Evolutionary conservation across 345 rosid genomes (phyloP).

Genomic region (Balakata baccata): DNA sequence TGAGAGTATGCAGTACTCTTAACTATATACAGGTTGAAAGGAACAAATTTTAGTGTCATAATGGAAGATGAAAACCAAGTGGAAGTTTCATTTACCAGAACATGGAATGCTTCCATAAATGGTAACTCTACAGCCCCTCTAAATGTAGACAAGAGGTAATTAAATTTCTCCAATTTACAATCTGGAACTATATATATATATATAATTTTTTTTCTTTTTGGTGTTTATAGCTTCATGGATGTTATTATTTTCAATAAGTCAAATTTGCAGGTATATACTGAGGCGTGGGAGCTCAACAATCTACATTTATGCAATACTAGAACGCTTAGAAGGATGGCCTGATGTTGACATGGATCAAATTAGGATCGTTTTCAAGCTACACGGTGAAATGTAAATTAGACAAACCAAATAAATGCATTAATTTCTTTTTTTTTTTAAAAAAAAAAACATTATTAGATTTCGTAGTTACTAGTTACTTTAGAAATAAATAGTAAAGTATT

Average conservation of each 20-base stretch:
- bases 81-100: constrained; percentile 25
- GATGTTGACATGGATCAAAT: constrained; percentile 20
- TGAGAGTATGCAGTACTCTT: too few relatives aligned
- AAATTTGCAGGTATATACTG: constrained; percentile 14
- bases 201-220: too few relatives aligned
- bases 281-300: constrained; percentile 17
- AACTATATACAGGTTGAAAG: constrained; percentile 17
- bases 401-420: too few relatives aligned
- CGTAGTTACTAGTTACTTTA: too few relatives aligned
- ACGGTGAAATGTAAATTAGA: constrained; percentile 15
- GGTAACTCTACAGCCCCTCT: constrained; percentile 42
- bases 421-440: too few relatives aligned
- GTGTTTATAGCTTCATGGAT: background rate
- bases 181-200: background rate
- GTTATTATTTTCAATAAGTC: background rate
- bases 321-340: constrained; percentile 26
- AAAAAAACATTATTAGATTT: too few relatives aligned
- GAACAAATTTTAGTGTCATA: constrained; percentile 7
- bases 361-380: constrained; percentile 22
- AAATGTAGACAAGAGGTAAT: constrained; percentile 87
- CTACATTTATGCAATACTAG: constrained; percentile 18
- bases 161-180: background rate
- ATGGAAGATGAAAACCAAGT: constrained; percentile 22
- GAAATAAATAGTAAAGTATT: too few relatives aligned
- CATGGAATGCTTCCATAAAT: constrained; percentile 29